Evolutionary conservation across 306 rosid species (phyloP).

Genomic region (Datisca glomerata): DNA sequence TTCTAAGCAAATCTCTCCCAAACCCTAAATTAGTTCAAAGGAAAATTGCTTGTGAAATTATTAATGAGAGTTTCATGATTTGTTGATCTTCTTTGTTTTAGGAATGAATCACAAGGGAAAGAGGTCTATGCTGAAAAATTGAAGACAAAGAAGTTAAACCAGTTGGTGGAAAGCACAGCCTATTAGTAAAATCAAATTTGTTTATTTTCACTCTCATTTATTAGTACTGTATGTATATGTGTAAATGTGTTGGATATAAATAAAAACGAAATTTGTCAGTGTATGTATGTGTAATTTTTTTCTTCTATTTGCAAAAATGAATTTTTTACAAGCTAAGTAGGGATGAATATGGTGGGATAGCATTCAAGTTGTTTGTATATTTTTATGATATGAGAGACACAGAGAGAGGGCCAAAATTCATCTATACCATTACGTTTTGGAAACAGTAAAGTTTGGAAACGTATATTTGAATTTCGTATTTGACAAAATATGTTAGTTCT

Average conservation of each 20-base stretch:
- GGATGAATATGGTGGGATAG: too few species aligned
- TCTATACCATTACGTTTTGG: too few species aligned
- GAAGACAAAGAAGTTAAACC: slow-evolving; percentile 6
- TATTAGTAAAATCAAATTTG: neutral
- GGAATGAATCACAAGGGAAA: slow-evolving; percentile 22
- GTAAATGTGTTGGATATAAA: neutral
- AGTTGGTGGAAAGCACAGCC: neutral
- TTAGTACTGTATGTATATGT: neutral
- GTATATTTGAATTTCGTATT: too few species aligned
- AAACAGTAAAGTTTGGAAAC: too few species aligned
- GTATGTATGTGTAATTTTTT: neutral
- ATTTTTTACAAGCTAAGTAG: too few species aligned
- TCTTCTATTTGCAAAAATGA: neutral
- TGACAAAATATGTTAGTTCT: too few species aligned
- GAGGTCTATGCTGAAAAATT: slow-evolving; percentile 19
- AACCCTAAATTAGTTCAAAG: too few species aligned
- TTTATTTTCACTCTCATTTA: neutral
- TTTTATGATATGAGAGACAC: too few species aligned
- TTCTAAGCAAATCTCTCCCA: too few species aligned
- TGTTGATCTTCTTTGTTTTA: slow-evolving; percentile 5
- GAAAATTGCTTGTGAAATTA: too few species aligned
- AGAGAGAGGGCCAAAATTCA: too few species aligned
- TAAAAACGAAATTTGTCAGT: neutral
- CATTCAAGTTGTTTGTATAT: too few species aligned
- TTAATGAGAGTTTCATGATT: neutral